Evolutionary conservation across 805 yeast genomes (phyloP).

Genomic region (Hagleromyces aurorensis): DNA sequence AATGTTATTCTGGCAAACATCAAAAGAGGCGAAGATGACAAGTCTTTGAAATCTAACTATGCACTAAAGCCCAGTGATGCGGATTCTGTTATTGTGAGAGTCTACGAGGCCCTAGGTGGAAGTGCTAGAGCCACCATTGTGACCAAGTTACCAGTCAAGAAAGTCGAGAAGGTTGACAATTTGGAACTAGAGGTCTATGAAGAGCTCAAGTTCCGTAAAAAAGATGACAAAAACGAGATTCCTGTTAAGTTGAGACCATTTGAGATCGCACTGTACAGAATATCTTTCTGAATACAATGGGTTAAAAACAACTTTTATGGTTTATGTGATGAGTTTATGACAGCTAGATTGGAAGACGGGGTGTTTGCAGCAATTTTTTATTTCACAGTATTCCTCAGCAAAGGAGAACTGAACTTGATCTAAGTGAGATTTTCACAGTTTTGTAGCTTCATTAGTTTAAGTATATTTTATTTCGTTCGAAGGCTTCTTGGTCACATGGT

Average conservation of each 20-base stretch:
- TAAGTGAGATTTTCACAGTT: no score
- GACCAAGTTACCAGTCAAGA: slow-evolving; percentile 38
- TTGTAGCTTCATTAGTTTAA: no score
- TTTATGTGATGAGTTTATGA: no score
- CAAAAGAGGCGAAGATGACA: slow-evolving; percentile 85
- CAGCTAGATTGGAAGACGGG: no score
- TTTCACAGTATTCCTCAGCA: no score
- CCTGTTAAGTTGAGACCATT: slow-evolving; percentile 57
- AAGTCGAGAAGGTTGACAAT: slow-evolving; percentile 49
- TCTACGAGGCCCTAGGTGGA: slow-evolving; percentile 89
- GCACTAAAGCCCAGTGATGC: slow-evolving; percentile 38
- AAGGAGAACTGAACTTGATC: no score
- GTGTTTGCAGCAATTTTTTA: no score
- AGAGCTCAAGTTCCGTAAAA: slow-evolving; percentile 30
- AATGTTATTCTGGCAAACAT: slow-evolving; percentile 65
- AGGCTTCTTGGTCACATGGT: no score
- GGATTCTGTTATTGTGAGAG: slow-evolving; percentile 56
- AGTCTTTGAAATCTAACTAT: slow-evolving; percentile 40
- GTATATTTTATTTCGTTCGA: no score
- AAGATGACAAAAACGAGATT: slow-evolving; percentile 32
- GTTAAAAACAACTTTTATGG: no score
- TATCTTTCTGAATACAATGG: slow-evolving; percentile 24
- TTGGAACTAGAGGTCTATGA: slow-evolving; percentile 44
- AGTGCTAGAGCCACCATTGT: slow-evolving; percentile 44
- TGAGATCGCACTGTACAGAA: slow-evolving; percentile 52